Evolutionary conservation across 2,329 filamentous ascomycete genomes (phyloP).

Genomic region (Ceratocystis diversiconidia): DNA sequence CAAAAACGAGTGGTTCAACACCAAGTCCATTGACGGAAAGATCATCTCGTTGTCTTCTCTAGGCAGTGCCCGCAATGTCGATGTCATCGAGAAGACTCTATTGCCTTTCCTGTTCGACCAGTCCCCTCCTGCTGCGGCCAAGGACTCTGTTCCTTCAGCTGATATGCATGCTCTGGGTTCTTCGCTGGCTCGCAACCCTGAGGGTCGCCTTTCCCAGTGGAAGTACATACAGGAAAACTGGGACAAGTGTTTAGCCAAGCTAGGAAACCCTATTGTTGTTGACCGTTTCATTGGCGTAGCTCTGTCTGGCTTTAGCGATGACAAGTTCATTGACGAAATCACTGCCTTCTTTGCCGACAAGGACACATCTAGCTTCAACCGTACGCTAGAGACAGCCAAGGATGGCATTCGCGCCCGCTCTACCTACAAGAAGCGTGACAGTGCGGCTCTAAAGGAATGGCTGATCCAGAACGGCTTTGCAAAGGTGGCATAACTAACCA

Average conservation of each 20-base stretch:
- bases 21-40: slow-evolving; percentile 78
- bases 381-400: slow-evolving; percentile 69
- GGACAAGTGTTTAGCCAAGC: slow-evolving; percentile 53
- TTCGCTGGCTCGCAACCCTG: slow-evolving; percentile 57
- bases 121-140: slow-evolving; percentile 34
- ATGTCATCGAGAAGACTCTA: slow-evolving; percentile 51
- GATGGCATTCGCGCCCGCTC: slow-evolving; percentile 77
- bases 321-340: slow-evolving; percentile 59
- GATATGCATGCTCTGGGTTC: slow-evolving; percentile 76
- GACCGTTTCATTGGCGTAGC: slow-evolving; percentile 75
- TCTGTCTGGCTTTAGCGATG: slow-evolving; percentile 64
- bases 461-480: slow-evolving; percentile 39
- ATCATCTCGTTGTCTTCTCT: slow-evolving; percentile 69
- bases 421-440: slow-evolving; percentile 67
- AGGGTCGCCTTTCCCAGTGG: slow-evolving; percentile 66
- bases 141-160: slow-evolving; percentile 59
- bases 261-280: slow-evolving; percentile 73
- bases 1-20: slow-evolving; percentile 71
- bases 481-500: slow-evolving; percentile 20
- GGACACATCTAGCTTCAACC: slow-evolving; percentile 74
- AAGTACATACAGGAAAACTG: slow-evolving; percentile 75
- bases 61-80: slow-evolving; percentile 54
- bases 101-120: slow-evolving; percentile 67
- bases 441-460: slow-evolving; percentile 63
- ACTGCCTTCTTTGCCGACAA: slow-evolving; percentile 71